A percentile compares a stretch with the other conserved stretches of the same genome.
phyloP scores from a whole-genome alignment of 108 stramenopile species.

The Nitzschia sp. region DNA sequence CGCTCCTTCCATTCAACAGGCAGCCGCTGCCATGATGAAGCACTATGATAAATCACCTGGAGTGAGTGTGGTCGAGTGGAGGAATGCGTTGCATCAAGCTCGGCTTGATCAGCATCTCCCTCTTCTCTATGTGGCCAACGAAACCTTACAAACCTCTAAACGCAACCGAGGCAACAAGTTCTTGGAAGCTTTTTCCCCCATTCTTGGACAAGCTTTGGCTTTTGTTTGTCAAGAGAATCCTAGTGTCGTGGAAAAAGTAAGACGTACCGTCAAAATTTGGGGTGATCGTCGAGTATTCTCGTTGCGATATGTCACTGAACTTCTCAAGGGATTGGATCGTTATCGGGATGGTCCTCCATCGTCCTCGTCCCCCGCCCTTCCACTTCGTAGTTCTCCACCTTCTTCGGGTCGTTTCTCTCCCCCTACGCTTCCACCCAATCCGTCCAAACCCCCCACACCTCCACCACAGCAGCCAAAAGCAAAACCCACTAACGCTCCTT shows the following conservation, averaged over 20 bases:
- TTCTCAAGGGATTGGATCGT: constrained; percentile 64
- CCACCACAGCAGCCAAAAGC: not conserved
- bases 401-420: constrained; percentile 10
- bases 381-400: not conserved
- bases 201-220: constrained; percentile 62
- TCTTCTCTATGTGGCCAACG: constrained; percentile 85
- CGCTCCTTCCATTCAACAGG: constrained; percentile 62
- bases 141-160: constrained; percentile 79
- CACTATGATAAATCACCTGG: constrained; percentile 68
- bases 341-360: constrained; percentile 43
- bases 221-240: constrained; percentile 55
- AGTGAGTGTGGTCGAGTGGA: constrained; percentile 79
- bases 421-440: not conserved
- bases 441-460: not conserved
- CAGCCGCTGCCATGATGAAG: constrained; percentile 77
- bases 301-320: constrained; percentile 71
- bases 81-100: constrained; percentile 62
- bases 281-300: constrained; percentile 78
- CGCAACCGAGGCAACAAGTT: constrained; percentile 85
- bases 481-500: not conserved
- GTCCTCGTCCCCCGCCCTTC: not conserved
- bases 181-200: constrained; percentile 75
- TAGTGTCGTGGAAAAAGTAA: constrained; percentile 58
- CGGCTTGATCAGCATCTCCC: constrained; percentile 57
- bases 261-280: constrained; percentile 85